Evolutionary conservation across 208 protist species (phyloP), one percentile per base, ranked within the genome.

Genomic region (Porcisia deanei): DNA sequence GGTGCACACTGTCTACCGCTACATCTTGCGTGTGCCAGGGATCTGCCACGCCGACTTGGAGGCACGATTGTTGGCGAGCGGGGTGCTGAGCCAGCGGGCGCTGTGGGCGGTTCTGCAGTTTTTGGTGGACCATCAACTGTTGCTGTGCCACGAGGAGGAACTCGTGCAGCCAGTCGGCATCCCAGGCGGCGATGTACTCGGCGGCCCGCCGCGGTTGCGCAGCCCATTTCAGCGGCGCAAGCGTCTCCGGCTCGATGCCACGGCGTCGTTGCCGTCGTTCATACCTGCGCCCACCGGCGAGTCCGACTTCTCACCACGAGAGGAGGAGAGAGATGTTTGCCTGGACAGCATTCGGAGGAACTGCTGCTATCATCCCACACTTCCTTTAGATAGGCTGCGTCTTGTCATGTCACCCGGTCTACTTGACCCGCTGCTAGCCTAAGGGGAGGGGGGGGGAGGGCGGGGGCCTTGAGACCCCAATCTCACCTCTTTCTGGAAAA

Each of bases 21-120:
- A 84, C 55, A 68, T 95, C 41, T 83, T 90, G 30, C 69, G 84
- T 25, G 83, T 87, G 64, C 91, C 93, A 8, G 88, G 87, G 22
- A 88, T 94, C 49, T 64, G 67, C 10, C 81, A 91, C 76, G 75
- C 66, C 6, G 85, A 88, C 18, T 74, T 97, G 39, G 41, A 74
- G 53, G 49, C 45, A 45, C 79, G 76, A 14, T 37, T 91, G 7
- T 78, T 82, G 69, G 65, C 61, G 39, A 87, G 81, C 58, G 89
- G 91, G 18, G 65, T 97, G 20, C 73, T 92, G 25, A 91, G 93
- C 68, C 64, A 30, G 12, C 80, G 83, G 22, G 80, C 85, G 37
- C 85, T 88, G 64, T 57, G 72, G 61, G 74, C 80, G 14, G 93
- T 77, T 39, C 39, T 97, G 25, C 73, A 81, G 2, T 89, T 88